Conservation (phyloP, 257 asterid species). For the Primulina eburnea region DNA sequence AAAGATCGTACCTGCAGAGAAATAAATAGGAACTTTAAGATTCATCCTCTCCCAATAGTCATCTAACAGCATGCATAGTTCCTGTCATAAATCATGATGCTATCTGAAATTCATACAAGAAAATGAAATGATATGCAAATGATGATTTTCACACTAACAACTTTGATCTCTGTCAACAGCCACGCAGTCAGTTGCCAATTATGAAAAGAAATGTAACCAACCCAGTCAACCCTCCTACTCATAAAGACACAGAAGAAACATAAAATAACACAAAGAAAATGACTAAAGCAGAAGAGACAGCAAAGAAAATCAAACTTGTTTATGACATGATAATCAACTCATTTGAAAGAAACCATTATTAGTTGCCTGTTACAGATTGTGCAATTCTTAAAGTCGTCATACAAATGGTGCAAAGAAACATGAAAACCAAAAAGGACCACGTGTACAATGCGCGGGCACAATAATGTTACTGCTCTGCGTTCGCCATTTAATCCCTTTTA, state of each 20-base stretch:
- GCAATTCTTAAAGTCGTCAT: neutral
- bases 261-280: neutral
- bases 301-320: neutral
- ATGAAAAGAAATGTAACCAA: neutral
- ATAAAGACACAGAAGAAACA: slow-evolving; percentile 1
- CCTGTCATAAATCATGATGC: slow-evolving; percentile 43
- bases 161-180: neutral
- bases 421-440: no score
- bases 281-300: neutral
- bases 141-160: neutral
- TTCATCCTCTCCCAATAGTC: slow-evolving; percentile 93
- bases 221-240: neutral
- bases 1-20: slow-evolving; percentile 64
- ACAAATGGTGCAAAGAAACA: neutral
- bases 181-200: neutral
- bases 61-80: slow-evolving; percentile 86
- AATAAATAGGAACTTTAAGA: slow-evolving; percentile 83
- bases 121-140: slow-evolving; percentile 13
- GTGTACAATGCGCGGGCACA: no score
- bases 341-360: neutral
- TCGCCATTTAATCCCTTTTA: no score
- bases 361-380: neutral
- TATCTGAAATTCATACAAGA: slow-evolving; percentile 16
- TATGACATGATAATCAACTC: neutral
- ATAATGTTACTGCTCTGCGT: no score